Evolutionary conservation across 257 asterid genomes (phyloP), one percentile per base, ranked within the genome.

Genomic region (Buddleja alternifolia): DNA sequence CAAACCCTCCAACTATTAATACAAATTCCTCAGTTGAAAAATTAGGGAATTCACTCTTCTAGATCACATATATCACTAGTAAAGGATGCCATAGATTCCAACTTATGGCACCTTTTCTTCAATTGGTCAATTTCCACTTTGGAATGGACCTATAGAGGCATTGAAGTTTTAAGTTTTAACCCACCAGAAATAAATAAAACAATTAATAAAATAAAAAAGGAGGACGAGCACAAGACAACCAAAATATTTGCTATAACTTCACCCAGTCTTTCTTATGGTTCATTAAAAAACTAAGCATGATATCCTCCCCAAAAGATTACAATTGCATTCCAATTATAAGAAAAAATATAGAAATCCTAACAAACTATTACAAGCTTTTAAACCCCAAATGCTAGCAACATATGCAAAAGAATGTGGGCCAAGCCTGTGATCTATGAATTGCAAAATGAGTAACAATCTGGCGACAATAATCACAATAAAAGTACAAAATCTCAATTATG

Each of bases 1-100:
- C 73, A 75, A 11, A 82, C 47, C 96, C 97, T 60, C 97, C 94
- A 17, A 80, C 82, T 48, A 90, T 67, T 53, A 82, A 56, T 58
- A 83, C 70, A 40, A 73, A 70, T 21, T 81, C 72, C 54, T 74
- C 77, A 10, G 41, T 34, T 10, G 21, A 48, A 20, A 58, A 14
- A 63, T 36, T 62, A 65, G 63, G 39, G 54, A 50, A 17, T 34
- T 53, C 54, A 54, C 53, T 63, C 45, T 54, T 25, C 78, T 64
- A 29, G 75, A 73, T 55, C 66, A 48, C 50, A 24, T 19, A 60
- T 55, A 42, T 60, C 73, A 20, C 60, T 50, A 12, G 71, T 57
- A 66, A 45, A 72, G 52, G 58, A 78, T 67, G 74, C 39, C 36
- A 46, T 20, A 10, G 76, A 53, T 79, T 74, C 75, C 73, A 81